These are phyloP conservation scores for Sugiyamaella castrensis DNA, from an alignment of 1,139 yeast genomes.

Conservation along the genomic window DNA sequence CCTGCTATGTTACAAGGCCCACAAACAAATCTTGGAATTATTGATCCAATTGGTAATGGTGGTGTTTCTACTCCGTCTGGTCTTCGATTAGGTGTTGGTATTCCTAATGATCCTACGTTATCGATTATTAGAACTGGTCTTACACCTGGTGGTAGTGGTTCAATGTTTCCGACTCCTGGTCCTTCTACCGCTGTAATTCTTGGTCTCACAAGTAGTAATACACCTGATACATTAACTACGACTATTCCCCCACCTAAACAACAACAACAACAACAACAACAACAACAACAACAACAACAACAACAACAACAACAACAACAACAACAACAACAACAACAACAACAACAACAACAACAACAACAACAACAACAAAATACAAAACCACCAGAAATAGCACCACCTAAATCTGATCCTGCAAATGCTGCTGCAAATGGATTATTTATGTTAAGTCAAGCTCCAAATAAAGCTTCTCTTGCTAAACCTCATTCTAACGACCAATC, in stretches of 20 bases:
- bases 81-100: slow-evolving; percentile 11
- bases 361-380: slow-evolving; percentile 3
- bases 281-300: background rate
- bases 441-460: slow-evolving; percentile 28
- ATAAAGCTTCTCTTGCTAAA: background rate
- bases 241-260: background rate
- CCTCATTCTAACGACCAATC: background rate
- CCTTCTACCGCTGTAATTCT: slow-evolving; percentile 40
- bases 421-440: slow-evolving; percentile 36
- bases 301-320: background rate
- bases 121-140: slow-evolving; percentile 38
- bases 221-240: background rate
- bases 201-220: slow-evolving; percentile 26
- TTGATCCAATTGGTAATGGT: slow-evolving; percentile 13
- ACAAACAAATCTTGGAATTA: slow-evolving; percentile 18
- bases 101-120: slow-evolving; percentile 16
- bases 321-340: background rate
- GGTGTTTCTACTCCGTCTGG: background rate
- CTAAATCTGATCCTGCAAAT: slow-evolving; percentile 12
- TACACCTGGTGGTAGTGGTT: slow-evolving; percentile 39
- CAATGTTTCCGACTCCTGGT: slow-evolving; percentile 39
- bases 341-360: slow-evolving; percentile 2
- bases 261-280: background rate
- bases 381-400: background rate
- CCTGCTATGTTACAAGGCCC: slow-evolving; percentile 38